Evolutionary conservation across 148 eudicot species (phyloP), one percentile per base, ranked within the genome.

Genomic region (Silene conica): DNA sequence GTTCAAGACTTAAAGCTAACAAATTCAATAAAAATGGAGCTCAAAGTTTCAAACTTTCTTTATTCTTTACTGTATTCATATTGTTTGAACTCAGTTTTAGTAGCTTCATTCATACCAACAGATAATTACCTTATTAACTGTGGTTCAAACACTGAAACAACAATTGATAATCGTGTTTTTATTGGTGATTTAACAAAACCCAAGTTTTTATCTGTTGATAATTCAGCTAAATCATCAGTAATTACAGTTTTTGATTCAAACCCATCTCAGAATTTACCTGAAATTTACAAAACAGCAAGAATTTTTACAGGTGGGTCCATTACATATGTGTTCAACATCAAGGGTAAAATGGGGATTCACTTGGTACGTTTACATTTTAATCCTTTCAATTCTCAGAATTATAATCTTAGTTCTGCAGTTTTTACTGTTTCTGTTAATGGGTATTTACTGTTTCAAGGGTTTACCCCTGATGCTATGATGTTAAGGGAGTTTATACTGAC

Each of bases 281-380:
- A 69, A 25, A 72, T 93, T 78, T 89, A 91, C 85, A 73, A 22
- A 22, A 76, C 91, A 31, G 95, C 98, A 50, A 83, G 95, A 70
- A 86, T 91, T 63, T 93, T 91, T 76, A 73, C 84, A 25, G 73
- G 77, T 67, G 68, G 73, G 10, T 46, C 83, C 23, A 79, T 86
- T 15, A 78, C 80, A 19, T 93, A 91, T 68, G 68, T 18, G 15
- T 87, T 93, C 74, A 70, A 14, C 13, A 79, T 93, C 57, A 78
- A 77, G 66, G 80, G 82, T 22, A 21, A 59, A 59, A 11, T 34
- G 21, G 98, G 98, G 23, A 73, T 82, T 72, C 92, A 89, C 70
- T 84, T 93, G 79, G 89, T 91, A 69, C 89, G 98, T 62, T 68
- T 93, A 31, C 98, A 93, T 80, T 93, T 93, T 71, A 82, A 73